These are phyloP conservation scores for Scenedesmus sp. DNA, from an alignment of 163 green algal species.

Conservation along the genomic window DNA sequence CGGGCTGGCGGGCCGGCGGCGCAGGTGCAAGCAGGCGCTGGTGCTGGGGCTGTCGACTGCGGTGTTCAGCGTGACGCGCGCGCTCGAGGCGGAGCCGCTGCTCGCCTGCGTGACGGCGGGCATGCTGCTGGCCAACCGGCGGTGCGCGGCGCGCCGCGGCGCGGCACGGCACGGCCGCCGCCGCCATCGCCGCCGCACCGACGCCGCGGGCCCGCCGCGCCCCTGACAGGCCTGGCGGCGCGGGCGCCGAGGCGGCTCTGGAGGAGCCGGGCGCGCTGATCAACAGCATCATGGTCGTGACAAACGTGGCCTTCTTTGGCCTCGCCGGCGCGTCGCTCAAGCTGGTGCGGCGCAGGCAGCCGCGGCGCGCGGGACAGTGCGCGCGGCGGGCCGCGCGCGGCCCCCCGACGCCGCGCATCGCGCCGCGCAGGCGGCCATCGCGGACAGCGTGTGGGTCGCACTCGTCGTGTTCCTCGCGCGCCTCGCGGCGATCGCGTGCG, in stretches of 20 bases:
- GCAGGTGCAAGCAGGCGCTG: conserved; percentile 52
- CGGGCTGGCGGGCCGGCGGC: neutral
- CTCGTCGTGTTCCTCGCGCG: conserved; percentile 65
- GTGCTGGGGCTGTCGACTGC: conserved; percentile 53
- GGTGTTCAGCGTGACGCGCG: conserved; percentile 58
- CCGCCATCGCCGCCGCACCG: too few species aligned
- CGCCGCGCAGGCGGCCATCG: conserved; percentile 58
- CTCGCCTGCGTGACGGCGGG: conserved; percentile 86
- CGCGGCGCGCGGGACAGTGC: too few species aligned
- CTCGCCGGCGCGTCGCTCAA: conserved; percentile 81
- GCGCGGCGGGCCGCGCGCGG: too few species aligned
- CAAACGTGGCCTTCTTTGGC: conserved; percentile 90
- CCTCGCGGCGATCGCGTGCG: conserved; percentile 65
- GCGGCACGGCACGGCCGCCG: too few species aligned
- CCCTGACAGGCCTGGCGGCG: neutral
- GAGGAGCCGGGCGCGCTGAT: conserved; percentile 26
- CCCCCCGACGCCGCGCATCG: too few species aligned
- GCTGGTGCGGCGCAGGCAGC: conserved; percentile 59
- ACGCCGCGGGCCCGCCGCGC: too few species aligned
- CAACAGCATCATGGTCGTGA: conserved; percentile 66
- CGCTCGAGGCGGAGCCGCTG: conserved; percentile 79
- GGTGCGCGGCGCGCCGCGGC: conserved; percentile 25
- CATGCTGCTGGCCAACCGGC: conserved; percentile 73
- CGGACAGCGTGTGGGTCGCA: conserved; percentile 68
- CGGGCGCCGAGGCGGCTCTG: neutral